These are phyloP conservation scores for Emmonsia crescens DNA, from an alignment of 2,329 filamentous ascomycete genomes.

Conservation along the genomic window DNA sequence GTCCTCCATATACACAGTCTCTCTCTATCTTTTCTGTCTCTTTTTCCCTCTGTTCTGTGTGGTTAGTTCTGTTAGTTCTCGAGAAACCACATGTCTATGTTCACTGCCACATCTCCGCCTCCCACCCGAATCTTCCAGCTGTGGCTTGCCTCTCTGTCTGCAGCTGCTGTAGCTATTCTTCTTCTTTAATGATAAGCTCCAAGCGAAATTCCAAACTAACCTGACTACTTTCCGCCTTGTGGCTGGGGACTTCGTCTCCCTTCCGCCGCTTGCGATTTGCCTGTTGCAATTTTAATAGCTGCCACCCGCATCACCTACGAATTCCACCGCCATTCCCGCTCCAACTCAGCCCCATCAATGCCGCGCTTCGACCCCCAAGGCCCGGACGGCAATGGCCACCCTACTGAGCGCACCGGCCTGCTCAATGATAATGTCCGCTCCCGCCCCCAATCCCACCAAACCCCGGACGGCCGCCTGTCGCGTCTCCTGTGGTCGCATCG, in stretches of 20 bases:
- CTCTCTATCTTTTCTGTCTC: neutral
- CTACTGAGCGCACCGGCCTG: conserved; percentile 9
- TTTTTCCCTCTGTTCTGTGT: neutral
- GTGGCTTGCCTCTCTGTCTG: neutral
- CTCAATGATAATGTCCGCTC: conserved; percentile 6
- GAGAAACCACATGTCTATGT: neutral
- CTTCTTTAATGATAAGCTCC: neutral
- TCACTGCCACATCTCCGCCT: neutral
- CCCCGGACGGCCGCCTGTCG: neutral
- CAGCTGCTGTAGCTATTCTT: neutral
- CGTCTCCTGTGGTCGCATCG: conserved; percentile 20
- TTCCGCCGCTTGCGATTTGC: neutral
- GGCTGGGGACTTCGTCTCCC: neutral
- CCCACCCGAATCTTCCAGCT: neutral
- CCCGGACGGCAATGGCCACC: conserved; percentile 6
- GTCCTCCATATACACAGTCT: neutral
- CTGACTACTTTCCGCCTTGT: neutral
- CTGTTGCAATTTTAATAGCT: neutral
- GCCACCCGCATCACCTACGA: conserved; percentile 10
- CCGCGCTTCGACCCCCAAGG: neutral
- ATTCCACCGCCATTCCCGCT: conserved; percentile 10
- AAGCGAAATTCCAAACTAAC: neutral
- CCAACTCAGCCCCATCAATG: conserved; percentile 8
- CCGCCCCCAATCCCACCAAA: conserved; percentile 5
- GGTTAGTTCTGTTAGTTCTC: too few species aligned